Evolutionary conservation across 352 stramenopile species (phyloP).

Genomic region (Globisporangium irregulare): DNA sequence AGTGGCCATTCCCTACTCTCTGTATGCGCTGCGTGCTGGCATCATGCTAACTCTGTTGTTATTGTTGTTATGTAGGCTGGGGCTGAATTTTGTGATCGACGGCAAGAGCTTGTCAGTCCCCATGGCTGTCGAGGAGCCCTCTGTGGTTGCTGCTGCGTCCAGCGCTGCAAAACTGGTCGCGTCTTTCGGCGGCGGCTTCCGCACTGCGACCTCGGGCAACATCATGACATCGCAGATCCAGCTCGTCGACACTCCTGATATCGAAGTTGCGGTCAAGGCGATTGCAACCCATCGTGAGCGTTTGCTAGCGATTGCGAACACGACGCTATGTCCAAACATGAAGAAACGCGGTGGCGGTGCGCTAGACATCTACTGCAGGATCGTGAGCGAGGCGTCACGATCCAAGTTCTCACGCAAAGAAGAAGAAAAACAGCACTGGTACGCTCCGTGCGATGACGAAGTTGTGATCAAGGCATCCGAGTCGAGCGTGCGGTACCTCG

Average conservation of each 20-base stretch:
- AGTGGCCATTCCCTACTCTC: constrained; percentile 7
- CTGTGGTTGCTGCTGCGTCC: constrained; percentile 79
- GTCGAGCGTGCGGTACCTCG: constrained; percentile 39
- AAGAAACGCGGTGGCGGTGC: constrained; percentile 81
- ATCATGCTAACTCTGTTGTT: background rate
- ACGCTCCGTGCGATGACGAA: constrained; percentile 53
- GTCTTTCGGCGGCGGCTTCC: constrained; percentile 66
- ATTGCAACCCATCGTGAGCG: constrained; percentile 52
- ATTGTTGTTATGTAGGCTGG: constrained; percentile 31
- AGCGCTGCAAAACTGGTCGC: constrained; percentile 83
- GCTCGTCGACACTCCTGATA: constrained; percentile 67
- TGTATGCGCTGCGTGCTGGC: background rate
- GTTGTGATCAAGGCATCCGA: constrained; percentile 42
- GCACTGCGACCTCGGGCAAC: constrained; percentile 71
- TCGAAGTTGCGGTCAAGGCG: constrained; percentile 45
- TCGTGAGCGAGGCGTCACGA: constrained; percentile 53
- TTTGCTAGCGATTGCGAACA: constrained; percentile 71
- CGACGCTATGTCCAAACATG: constrained; percentile 80
- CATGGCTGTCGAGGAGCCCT: constrained; percentile 86
- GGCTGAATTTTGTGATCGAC: constrained; percentile 86
- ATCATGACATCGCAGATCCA: constrained; percentile 89
- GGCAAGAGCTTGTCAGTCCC: constrained; percentile 73
- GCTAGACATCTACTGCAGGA: constrained; percentile 77
- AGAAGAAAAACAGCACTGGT: constrained; percentile 44
- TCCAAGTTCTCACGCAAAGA: constrained; percentile 12